These are phyloP conservation scores for Eutrema japonicum DNA, from an alignment of 345 rosid species.

Conservation along the genomic window DNA sequence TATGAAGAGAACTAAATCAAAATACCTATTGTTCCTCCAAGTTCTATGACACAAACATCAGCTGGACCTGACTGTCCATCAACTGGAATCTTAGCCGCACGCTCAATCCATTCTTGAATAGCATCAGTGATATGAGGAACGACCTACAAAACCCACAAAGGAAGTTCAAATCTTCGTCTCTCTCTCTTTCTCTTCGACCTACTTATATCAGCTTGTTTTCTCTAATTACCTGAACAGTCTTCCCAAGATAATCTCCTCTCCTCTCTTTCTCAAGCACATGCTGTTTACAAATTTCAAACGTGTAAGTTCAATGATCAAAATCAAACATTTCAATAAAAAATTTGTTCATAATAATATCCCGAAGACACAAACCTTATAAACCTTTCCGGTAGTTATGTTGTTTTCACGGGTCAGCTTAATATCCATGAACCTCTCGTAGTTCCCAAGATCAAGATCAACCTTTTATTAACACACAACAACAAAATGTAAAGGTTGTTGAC, in stretches of 20 bases:
- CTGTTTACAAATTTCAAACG: conserved; percentile 47
- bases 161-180: not conserved
- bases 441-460: conserved; percentile 99
- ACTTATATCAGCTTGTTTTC: not conserved
- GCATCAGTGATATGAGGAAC: conserved; percentile 98
- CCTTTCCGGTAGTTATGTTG: conserved; percentile 92
- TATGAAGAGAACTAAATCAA: not conserved
- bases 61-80: conserved; percentile 86
- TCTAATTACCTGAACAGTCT: conserved; percentile 81
- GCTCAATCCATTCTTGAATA: conserved; percentile 96
- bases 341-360: not conserved
- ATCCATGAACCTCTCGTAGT: conserved; percentile 93
- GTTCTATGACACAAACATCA: conserved; percentile 97
- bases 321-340: not conserved
- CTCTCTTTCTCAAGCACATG: conserved; percentile 89
- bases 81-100: conserved; percentile 81
- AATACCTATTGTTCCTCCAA: conserved; percentile 96
- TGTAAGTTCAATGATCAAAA: conserved; percentile 10
- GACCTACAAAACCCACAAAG: conserved; percentile 51
- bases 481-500: conserved; percentile 21
- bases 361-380: conserved; percentile 71
- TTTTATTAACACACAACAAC: conserved; percentile 33
- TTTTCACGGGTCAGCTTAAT: conserved; percentile 83
- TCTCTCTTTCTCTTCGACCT: conserved; percentile 10
- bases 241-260: conserved; percentile 94